Conservation (phyloP, 23 red algal species). For the Gracilaria caudata region DNA sequence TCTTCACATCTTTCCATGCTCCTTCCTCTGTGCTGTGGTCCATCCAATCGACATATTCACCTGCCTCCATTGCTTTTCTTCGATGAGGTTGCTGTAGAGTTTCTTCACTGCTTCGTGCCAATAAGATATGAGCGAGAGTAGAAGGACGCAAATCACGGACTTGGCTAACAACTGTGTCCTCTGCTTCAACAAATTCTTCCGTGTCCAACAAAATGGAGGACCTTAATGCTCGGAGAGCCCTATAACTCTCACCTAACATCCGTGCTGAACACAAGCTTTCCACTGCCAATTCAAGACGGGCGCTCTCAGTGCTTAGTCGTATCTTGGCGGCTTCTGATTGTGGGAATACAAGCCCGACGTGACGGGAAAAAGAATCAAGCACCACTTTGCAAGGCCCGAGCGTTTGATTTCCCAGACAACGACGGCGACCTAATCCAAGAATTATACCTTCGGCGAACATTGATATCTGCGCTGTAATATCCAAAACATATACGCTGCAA, state of each 20-base stretch:
- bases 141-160: slow-evolving; percentile 25
- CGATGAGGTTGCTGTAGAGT: slow-evolving; percentile 63
- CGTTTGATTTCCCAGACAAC: slow-evolving; percentile 50
- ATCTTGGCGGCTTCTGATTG: slow-evolving; percentile 38
- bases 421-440: slow-evolving; percentile 39
- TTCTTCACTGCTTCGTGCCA: slow-evolving; percentile 28
- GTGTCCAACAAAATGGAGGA: slow-evolving; percentile 45
- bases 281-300: slow-evolving; percentile 63
- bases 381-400: slow-evolving; percentile 52
- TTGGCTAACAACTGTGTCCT: slow-evolving; percentile 38
- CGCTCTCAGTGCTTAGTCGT: slow-evolving; percentile 51
- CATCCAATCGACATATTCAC: slow-evolving; percentile 55
- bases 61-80: slow-evolving; percentile 16
- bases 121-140: slow-evolving; percentile 44
- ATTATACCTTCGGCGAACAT: slow-evolving; percentile 72
- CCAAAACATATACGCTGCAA: slow-evolving; percentile 70
- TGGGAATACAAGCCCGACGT: slow-evolving; percentile 59
- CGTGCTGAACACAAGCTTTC: slow-evolving; percentile 59
- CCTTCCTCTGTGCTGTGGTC: slow-evolving; percentile 42
- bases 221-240: slow-evolving; percentile 38
- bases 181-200: slow-evolving; percentile 11
- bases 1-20: slow-evolving; percentile 46
- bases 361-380: slow-evolving; percentile 57
- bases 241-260: slow-evolving; percentile 54
- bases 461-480: slow-evolving; percentile 68